Conservation (phyloP, 257 asterid species). For the Lycium barbarum region DNA sequence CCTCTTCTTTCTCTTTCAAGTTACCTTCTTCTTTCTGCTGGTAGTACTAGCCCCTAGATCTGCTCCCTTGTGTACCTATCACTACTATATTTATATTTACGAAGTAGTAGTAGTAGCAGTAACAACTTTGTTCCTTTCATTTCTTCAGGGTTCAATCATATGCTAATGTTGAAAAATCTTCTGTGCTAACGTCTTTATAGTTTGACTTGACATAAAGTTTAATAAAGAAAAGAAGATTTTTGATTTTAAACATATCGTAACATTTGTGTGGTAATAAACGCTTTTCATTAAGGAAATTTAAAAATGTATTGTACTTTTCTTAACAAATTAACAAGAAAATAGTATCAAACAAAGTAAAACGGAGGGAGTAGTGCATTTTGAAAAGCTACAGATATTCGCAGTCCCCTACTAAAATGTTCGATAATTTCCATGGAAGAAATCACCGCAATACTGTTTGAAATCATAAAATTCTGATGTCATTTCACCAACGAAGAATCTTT, state of each 20-base stretch:
- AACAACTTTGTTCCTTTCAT: background rate
- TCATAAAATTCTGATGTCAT: too few relatives aligned
- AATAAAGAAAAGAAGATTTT: too few relatives aligned
- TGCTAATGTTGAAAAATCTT: background rate
- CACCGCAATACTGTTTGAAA: too few relatives aligned
- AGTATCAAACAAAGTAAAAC: too few relatives aligned
- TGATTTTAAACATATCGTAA: too few relatives aligned
- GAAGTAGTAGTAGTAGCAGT: background rate
- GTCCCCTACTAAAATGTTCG: too few relatives aligned
- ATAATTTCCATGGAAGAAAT: too few relatives aligned
- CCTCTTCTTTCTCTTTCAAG: slow-evolving; percentile 67
- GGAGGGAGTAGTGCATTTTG: too few relatives aligned
- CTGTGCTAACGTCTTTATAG: background rate
- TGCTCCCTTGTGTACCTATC: background rate
- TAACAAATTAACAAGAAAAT: too few relatives aligned
- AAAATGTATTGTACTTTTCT: too few relatives aligned
- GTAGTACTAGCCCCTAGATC: slow-evolving; percentile 46
- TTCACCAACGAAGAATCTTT: too few relatives aligned
- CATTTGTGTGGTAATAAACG: background rate
- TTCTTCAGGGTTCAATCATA: background rate
- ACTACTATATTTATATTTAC: background rate
- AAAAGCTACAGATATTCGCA: too few relatives aligned
- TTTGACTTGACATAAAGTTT: background rate
- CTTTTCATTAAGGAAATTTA: background rate
- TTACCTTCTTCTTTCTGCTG: slow-evolving; percentile 58